Evolutionary conservation across 2,329 filamentous ascomycete genomes (phyloP).

Genomic region (Arthrobotrys iridis): DNA sequence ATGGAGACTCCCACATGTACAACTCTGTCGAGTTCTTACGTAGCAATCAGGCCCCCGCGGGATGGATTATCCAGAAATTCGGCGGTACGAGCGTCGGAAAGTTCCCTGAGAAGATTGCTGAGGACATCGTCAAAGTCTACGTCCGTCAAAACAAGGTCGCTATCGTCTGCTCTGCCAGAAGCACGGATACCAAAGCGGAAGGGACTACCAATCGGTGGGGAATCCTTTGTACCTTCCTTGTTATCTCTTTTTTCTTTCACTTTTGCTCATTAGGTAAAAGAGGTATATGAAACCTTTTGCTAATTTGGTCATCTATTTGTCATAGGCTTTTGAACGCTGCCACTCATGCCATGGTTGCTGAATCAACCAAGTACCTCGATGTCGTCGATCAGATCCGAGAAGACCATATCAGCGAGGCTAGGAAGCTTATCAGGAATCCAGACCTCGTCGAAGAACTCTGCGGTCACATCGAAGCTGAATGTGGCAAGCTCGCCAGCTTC

Average conservation of each 20-base stretch:
- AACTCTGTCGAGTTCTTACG: conserved; percentile 43
- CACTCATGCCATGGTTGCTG: conserved; percentile 64
- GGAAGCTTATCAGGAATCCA: conserved; percentile 70
- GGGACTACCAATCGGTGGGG: conserved; percentile 94
- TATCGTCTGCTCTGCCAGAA: conserved; percentile 94
- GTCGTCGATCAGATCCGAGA: conserved; percentile 82
- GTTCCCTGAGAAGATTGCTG: conserved; percentile 79
- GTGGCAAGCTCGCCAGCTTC: conserved; percentile 80
- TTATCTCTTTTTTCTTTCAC: not conserved
- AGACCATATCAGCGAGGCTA: conserved; percentile 81
- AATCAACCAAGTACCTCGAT: conserved; percentile 62
- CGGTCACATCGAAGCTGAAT: conserved; percentile 78
- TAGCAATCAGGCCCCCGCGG: conserved; percentile 41
- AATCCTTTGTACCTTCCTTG: not conserved
- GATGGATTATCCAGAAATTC: conserved; percentile 94
- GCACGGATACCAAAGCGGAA: conserved; percentile 90
- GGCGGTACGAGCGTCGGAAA: conserved; percentile 96
- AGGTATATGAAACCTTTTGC: not conserved
- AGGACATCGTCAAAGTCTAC: conserved; percentile 72
- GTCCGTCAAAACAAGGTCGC: conserved; percentile 78
- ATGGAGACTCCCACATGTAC: conserved; percentile 46
- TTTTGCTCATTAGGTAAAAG: conserved; percentile 15
- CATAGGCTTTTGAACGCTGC: conserved; percentile 65
- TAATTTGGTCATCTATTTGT: conserved; percentile 26
- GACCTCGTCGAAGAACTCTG: conserved; percentile 70